Evolutionary conservation across 768 basidiomycete species (phyloP), one percentile per base, ranked within the genome.

Genomic region (Phanerodontia chrysosporium): DNA sequence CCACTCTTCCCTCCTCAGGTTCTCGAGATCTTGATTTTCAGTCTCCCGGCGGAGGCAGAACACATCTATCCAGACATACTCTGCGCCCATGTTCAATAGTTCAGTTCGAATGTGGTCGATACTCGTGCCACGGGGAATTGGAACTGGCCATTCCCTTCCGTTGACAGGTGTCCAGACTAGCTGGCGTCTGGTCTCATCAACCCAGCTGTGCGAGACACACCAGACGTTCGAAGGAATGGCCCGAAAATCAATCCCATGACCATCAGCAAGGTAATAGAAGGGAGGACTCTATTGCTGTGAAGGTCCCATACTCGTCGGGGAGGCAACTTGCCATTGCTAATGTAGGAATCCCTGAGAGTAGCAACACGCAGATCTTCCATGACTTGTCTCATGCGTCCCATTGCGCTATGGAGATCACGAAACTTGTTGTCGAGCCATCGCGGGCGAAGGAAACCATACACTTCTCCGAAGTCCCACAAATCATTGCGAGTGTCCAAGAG

Each of bases 51-150:
- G 28, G 30, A 53, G 14, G 32, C 51, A 53, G 1, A 53, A 16
- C 8, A 53, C 54, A 16, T 55, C 54, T 8, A 55, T 36, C 54
- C 54, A 55, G 25, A 55, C 54, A n/a, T 49, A 49, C 25, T 49
- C 48, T 7, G 44, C 39, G 10, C 54, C 39, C 36, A 55, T 22
- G 25, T 27, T 49, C 25, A 49, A n/a, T 9, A 55, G 54, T 25
- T 55, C 54, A 7, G 24, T 22, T 14, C 54, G 54, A 12, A 55
- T 16, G 36, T 39, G 10, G 8, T 55, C 54, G 18, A 55, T 36
- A 44, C n/a, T 55, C 21, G 54, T 44, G 36, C 36, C 42, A 8
- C 10, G 12, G n/a, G 54, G 54, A 21, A 55, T 55, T n/a, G 54
- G 54, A 22, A 55, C 54, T 5, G 36, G 54, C 54, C 54, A 55